These are phyloP conservation scores for Setomelanomma holmii DNA, from an alignment of 2,329 filamentous ascomycete species.

Conservation along the genomic window DNA sequence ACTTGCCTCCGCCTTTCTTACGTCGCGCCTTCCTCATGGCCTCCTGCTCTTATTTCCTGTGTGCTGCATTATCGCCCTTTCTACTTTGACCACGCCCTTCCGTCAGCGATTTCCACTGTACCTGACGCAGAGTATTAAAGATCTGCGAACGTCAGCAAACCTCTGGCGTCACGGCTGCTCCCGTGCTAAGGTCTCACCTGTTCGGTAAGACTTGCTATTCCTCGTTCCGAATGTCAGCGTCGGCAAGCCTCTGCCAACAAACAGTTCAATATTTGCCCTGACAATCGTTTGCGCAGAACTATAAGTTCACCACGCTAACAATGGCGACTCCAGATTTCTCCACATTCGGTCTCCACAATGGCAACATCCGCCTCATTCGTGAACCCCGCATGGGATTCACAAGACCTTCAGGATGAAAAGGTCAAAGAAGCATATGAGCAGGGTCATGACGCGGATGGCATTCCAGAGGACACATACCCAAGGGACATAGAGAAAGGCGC, in stretches of 20 bases:
- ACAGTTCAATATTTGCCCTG: too few species aligned
- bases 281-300: not conserved
- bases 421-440: constrained; percentile 32
- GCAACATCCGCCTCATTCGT: constrained; percentile 26
- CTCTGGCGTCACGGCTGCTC: not conserved
- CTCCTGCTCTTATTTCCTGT: not conserved
- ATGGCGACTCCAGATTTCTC: constrained; percentile 4
- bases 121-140: not conserved
- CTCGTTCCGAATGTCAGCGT: not conserved
- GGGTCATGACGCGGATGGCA: constrained; percentile 33
- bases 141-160: not conserved
- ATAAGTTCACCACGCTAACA: not conserved
- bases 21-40: not conserved
- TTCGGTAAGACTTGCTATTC: not conserved
- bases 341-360: constrained; percentile 22
- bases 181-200: not conserved
- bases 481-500: constrained; percentile 39
- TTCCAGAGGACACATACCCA: constrained; percentile 16
- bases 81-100: too few species aligned
- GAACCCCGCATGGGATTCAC: constrained; percentile 24
- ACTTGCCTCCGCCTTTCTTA: not conserved
- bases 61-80: not conserved
- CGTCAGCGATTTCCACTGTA: too few species aligned
- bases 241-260: not conserved
- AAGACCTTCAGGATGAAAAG: constrained; percentile 28